Percentiles rank a stretch among this genome's conserved stretches.
Conservation (phyloP, 768 basidiomycete genomes). For the Podaxis sp. region DNA sequence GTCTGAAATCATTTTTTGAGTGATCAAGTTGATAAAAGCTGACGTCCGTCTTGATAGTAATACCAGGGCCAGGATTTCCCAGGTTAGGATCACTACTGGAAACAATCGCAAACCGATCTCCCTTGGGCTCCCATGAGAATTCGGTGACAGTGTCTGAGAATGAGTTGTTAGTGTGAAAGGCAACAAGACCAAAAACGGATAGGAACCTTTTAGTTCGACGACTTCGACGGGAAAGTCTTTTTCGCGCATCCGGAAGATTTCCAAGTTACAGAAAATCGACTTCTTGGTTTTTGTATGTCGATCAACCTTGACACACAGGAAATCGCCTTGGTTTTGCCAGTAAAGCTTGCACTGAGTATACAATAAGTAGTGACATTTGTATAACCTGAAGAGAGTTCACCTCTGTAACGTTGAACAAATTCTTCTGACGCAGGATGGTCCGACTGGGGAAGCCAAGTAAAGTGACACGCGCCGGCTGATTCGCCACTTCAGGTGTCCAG, state of each 20-base stretch:
- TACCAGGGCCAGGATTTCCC: conserved; percentile 84
- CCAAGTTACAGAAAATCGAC: conserved; percentile 96
- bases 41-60: conserved; percentile 95
- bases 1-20: conserved; percentile 90
- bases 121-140: conserved; percentile 99
- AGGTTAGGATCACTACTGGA: conserved; percentile 93
- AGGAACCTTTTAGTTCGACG: conserved; percentile 89
- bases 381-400: conserved; percentile 41
- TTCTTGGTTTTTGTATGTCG: conserved; percentile 99
- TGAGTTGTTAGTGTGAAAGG: conserved; percentile 14
- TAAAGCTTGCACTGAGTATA: conserved; percentile 83
- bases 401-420: conserved; percentile 96
- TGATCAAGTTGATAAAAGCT: conserved; percentile 95
- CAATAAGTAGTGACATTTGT: neutral
- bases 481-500: conserved; percentile 96
- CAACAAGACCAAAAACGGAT: neutral
- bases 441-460: conserved; percentile 87
- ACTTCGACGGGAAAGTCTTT: conserved; percentile 98
- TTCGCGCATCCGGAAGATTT: conserved; percentile 96
- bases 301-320: conserved; percentile 98
- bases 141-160: conserved; percentile 84
- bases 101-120: conserved; percentile 94
- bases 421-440: conserved; percentile 85
- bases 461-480: conserved; percentile 97
- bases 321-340: conserved; percentile 99